Evolutionary conservation across 2,329 filamentous ascomycete genomes (phyloP).

Genomic region (Paecilomyces sp.): DNA sequence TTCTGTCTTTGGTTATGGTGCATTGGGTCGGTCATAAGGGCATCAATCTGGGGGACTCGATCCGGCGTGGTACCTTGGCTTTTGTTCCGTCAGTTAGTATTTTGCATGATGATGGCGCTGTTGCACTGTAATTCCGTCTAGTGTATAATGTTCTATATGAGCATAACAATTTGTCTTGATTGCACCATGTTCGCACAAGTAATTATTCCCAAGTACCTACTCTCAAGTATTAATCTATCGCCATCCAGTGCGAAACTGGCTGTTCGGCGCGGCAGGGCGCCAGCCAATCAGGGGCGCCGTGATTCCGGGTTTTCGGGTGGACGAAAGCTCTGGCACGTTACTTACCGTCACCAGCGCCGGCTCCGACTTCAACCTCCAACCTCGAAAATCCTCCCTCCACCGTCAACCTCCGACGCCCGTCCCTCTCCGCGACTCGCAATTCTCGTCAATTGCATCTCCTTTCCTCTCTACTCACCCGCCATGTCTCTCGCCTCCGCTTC

Average conservation of each 20-base stretch:
- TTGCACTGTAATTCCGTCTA: no score
- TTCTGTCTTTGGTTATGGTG: constrained; percentile 6
- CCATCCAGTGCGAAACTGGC: background rate
- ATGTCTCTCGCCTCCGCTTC: constrained; percentile 57
- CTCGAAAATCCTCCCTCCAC: constrained; percentile 25
- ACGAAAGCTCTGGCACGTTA: constrained; percentile 28
- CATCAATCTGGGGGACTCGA: background rate
- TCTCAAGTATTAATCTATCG: no score
- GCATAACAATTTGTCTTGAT: no score
- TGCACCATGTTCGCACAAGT: no score
- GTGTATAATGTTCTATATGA: no score
- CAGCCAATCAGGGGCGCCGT: constrained; percentile 32
- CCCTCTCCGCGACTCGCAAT: constrained; percentile 19
- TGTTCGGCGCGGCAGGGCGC: background rate
- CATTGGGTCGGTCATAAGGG: constrained; percentile 3
- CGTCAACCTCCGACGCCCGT: constrained; percentile 9
- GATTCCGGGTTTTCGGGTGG: constrained; percentile 31
- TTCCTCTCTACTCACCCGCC: constrained; percentile 15
- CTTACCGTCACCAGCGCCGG: constrained; percentile 13
- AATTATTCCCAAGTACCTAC: no score
- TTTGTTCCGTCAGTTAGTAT: no score
- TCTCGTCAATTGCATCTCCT: constrained; percentile 23
- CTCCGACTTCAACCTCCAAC: constrained; percentile 26
- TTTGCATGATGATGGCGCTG: no score
- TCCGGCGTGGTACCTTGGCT: no score